Base-by-base conservation (phyloP, 2,329 filamentous ascomycete species). In the Penicillium thymicola region DNA sequence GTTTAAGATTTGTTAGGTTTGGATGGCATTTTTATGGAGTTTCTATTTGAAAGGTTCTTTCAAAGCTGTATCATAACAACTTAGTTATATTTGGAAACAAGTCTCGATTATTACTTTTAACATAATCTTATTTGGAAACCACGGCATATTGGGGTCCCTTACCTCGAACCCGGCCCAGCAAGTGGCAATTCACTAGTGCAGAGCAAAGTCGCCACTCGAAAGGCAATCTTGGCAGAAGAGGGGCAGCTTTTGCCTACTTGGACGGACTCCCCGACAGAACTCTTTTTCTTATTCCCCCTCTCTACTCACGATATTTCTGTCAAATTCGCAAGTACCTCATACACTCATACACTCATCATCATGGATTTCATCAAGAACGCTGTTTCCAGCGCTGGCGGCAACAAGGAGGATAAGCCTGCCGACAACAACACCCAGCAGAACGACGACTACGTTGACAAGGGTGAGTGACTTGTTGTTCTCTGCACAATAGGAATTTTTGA, bases 351-450 rank as follows among this genome's bases (percentile, higher is more conserved):
- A 21, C 4, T 25, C 13, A 44, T 23, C n/a, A 32, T 32, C 43
- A 54, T 54, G 51, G 51, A 54, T 38, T 54, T 54, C 43, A 23
- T 54, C 34, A 54, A 54, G 51, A 34, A 54, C 4, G 51, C 51
- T 48, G 43, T 40, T 28, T 38, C 43, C 18, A 48, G 28, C 18
- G 36, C 43, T 21, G 5, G 34, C 36, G 43, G 51, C 40, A 18
- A 47, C 2, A 32, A 32, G 10, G 43, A 38, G 41, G 16, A 48
- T 0, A 38, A 54, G 32, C 6, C 30, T 10, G 10, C 10, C 37
- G 5, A 54, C 7, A 53, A 32, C 51, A 52, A 5, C 32, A 16
- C 23, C 13, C 51, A 53, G 42, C 51, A 53, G 42, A 53, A 16
- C 14, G 43, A 54, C 14, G 51, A 54, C 43, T 54, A 54, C 44